These are phyloP conservation scores for Penicillium daleae DNA, from an alignment of 495 filamentous ascomycete species.

Conservation along the genomic window DNA sequence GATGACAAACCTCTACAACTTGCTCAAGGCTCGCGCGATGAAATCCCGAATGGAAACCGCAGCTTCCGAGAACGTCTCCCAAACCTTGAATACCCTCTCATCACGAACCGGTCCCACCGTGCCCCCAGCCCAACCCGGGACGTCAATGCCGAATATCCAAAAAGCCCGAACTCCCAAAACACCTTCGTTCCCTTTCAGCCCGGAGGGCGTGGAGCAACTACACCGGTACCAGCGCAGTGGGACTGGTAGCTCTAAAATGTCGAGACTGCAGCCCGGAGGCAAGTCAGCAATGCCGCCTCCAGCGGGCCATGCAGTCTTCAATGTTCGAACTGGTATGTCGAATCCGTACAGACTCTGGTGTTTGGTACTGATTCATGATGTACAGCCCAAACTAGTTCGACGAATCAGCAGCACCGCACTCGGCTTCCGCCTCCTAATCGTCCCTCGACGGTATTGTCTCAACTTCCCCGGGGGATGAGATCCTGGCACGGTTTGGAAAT, in stretches of 20 bases:
- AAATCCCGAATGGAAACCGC: slow-evolving; percentile 69
- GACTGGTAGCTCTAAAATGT: slow-evolving; percentile 48
- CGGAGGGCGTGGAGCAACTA: slow-evolving; percentile 45
- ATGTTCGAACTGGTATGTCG: slow-evolving; percentile 28
- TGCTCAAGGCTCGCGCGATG: slow-evolving; percentile 76
- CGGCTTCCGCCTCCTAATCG: slow-evolving; percentile 26
- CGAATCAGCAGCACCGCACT: slow-evolving; percentile 34
- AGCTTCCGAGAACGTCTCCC: slow-evolving; percentile 67
- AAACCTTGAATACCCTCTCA: slow-evolving; percentile 50
- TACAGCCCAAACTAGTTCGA: slow-evolving; percentile 2
- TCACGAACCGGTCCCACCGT: slow-evolving; percentile 20
- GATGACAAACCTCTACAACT: slow-evolving; percentile 81
- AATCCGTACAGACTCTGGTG: background rate
- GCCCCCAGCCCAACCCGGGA: slow-evolving; percentile 9
- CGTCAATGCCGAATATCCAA: background rate
- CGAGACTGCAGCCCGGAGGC: slow-evolving; percentile 22
- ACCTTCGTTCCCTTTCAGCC: slow-evolving; percentile 36
- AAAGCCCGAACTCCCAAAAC: slow-evolving; percentile 29
- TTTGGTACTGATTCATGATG: background rate
- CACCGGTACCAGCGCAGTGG: slow-evolving; percentile 53
- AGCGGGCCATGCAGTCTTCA: slow-evolving; percentile 23
- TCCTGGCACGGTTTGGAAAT: slow-evolving; percentile 28
- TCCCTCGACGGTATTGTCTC: slow-evolving; percentile 15
- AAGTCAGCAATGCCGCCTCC: slow-evolving; percentile 34
- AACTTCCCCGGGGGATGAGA: slow-evolving; percentile 27